phyloP scores from a whole-genome alignment of 139 green algal species.

The Tetradesmus lagerheimii region DNA sequence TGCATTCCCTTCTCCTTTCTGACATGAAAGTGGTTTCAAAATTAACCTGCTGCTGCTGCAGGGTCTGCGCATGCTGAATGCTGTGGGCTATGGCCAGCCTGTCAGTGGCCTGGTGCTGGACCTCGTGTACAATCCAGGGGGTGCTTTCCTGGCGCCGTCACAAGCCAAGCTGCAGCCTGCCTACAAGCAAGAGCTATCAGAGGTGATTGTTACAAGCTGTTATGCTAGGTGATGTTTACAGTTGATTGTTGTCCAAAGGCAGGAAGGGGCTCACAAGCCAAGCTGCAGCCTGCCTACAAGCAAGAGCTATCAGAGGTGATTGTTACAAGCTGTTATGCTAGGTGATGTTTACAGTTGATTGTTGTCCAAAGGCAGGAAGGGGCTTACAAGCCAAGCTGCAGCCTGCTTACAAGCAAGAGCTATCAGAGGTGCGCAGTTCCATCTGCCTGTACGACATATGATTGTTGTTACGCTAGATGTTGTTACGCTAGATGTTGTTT shows the following conservation, averaged over 20 bases:
- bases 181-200: slow-evolving; percentile 69
- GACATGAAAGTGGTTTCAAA: no score
- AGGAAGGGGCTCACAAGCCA: neutral
- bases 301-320: slow-evolving; percentile 59
- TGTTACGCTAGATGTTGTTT: no score
- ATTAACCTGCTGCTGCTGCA: neutral
- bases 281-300: slow-evolving; percentile 1
- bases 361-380: no score
- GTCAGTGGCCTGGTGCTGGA: slow-evolving; percentile 83
- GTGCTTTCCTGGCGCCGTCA: slow-evolving; percentile 72
- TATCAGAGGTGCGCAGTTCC: no score
- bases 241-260: no score
- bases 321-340: no score
- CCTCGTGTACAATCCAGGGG: slow-evolving; percentile 98
- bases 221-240: neutral
- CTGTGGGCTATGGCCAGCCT: slow-evolving; percentile 84
- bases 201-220: neutral
- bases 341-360: no score
- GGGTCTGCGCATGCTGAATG: slow-evolving; percentile 85
- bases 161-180: slow-evolving; percentile 74
- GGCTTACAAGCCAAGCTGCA: no score
- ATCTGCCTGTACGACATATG: no score
- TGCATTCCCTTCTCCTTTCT: slow-evolving; percentile 59
- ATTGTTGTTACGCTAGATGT: no score
- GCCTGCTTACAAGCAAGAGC: no score